These are phyloP conservation scores for Cryphonectria carpinicola DNA, from an alignment of 2,329 filamentous ascomycete genomes.

Conservation along the genomic window DNA sequence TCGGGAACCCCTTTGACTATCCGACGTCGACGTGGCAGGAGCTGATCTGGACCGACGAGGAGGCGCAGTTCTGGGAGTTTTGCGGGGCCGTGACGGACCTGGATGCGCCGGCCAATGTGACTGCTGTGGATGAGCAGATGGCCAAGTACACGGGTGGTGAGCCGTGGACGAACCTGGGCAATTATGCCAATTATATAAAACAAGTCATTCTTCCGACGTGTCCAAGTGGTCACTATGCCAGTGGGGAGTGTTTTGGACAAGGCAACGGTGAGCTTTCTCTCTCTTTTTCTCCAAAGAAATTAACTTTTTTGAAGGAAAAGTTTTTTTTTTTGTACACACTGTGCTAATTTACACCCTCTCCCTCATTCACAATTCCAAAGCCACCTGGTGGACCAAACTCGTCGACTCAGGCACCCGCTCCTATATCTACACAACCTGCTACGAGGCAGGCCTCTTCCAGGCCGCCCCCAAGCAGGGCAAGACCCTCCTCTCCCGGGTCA, in stretches of 20 bases:
- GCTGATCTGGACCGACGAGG: constrained; percentile 52
- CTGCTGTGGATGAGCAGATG: constrained; percentile 48
- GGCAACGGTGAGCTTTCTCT: constrained; percentile 27
- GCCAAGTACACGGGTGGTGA: constrained; percentile 53
- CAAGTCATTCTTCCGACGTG: constrained; percentile 48
- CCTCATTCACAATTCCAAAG: constrained; percentile 35
- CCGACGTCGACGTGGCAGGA: constrained; percentile 58
- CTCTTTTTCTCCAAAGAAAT: neutral
- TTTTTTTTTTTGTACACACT: too few relatives aligned
- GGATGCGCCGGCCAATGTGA: constrained; percentile 47
- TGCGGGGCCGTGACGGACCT: constrained; percentile 55
- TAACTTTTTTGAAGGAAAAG: too few relatives aligned
- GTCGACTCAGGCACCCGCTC: constrained; percentile 46
- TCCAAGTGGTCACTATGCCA: constrained; percentile 44
- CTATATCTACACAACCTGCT: constrained; percentile 55
- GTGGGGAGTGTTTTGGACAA: constrained; percentile 48
- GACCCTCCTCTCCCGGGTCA: constrained; percentile 50
- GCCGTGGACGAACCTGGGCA: constrained; percentile 54
- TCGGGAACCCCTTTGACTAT: constrained; percentile 53
- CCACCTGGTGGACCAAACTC: constrained; percentile 46
- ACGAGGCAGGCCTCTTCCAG: constrained; percentile 54
- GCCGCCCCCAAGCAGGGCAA: constrained; percentile 48
- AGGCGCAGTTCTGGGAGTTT: constrained; percentile 55
- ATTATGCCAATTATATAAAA: constrained; percentile 57
- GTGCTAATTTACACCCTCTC: neutral